Conservation (phyloP, 805 yeast genomes). For the Candida chauliodis region DNA sequence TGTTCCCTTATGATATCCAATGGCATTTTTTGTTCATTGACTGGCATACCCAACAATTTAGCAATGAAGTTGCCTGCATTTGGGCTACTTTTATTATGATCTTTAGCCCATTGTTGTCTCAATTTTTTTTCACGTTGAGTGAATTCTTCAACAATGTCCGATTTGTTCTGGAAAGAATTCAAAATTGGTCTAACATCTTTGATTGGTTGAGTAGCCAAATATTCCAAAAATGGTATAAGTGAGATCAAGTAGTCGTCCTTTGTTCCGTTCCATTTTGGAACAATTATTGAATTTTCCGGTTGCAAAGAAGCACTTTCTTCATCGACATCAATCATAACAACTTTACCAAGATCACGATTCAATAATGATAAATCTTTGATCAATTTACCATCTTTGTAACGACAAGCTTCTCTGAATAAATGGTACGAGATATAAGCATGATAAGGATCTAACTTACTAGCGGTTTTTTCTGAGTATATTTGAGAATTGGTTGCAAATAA, state of each 20-base stretch:
- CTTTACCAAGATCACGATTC: conserved; percentile 86
- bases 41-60: conserved; percentile 61
- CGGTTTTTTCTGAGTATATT: conserved; percentile 80
- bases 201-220: conserved; percentile 81
- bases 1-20: conserved; percentile 86
- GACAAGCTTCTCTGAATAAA: conserved; percentile 85
- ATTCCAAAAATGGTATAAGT: conserved; percentile 91
- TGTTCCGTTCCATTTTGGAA: conserved; percentile 82
- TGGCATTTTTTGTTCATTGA: conserved; percentile 66
- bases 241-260: conserved; percentile 76
- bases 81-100: conserved; percentile 37
- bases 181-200: conserved; percentile 89
- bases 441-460: conserved; percentile 88
- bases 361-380: conserved; percentile 85
- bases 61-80: conserved; percentile 53
- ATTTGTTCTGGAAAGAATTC: conserved; percentile 64
- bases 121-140: conserved; percentile 70
- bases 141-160: conserved; percentile 73
- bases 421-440: conserved; percentile 86
- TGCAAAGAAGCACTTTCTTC: conserved; percentile 71
- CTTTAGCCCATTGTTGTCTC: conserved; percentile 66
- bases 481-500: conserved; percentile 81
- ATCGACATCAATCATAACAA: conserved; percentile 75
- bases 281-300: conserved; percentile 90
- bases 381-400: conserved; percentile 82